Evolutionary conservation across 2,329 filamentous ascomycete species (phyloP), one percentile per base, ranked within the genome.

Genomic region (Colletotrichum paranaense): DNA sequence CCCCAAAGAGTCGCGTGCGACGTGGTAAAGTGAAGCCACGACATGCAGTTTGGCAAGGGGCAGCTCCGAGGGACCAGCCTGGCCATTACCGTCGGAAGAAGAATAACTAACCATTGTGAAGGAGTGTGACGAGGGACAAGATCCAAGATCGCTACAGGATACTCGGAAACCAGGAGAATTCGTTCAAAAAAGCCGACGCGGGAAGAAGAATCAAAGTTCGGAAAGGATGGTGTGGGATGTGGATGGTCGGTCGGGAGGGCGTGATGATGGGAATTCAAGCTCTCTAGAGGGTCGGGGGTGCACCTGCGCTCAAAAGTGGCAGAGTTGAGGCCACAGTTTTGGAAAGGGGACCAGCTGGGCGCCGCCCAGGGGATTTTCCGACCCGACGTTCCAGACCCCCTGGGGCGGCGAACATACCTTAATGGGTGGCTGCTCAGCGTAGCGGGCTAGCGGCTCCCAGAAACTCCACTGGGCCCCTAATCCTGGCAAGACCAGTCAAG

Each of bases 281-380:
- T 72, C 42, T 53, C 62, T 74, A 62, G 62, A 59, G 63, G 6
- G 38, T 57, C 28, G 67, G 56, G 42, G 60, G 28, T 66, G 56
- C 42, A 67, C 57, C 35, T 74, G 78, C 75, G 73, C 74, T 72
- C 72, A 76, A 76, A 73, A 76, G 74, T 74, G 73, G 62, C 74
- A 75, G 77, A 83, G 81, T 84, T 84, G 80, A 85, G 83, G 83
- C 83, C 83, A 85, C 83, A 81, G 84, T 84, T 83, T 82, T 78
- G 82, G 79, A 83, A 82, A 80, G 75, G 74, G 74, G 73, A 75
- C 69, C 62, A 67, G 66, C 81, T 81, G 80, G 52, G 67, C 82
- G 14, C 28, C 62, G 62, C 30, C 68, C 46, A 30, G 58, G 60
- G 60, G 72, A 72, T 74, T 74, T 72, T 74, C 72, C 72, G 72